Evolutionary conservation across 108 stramenopile genomes (phyloP).

Genomic region (Cyclostephanos invisitatus): DNA sequence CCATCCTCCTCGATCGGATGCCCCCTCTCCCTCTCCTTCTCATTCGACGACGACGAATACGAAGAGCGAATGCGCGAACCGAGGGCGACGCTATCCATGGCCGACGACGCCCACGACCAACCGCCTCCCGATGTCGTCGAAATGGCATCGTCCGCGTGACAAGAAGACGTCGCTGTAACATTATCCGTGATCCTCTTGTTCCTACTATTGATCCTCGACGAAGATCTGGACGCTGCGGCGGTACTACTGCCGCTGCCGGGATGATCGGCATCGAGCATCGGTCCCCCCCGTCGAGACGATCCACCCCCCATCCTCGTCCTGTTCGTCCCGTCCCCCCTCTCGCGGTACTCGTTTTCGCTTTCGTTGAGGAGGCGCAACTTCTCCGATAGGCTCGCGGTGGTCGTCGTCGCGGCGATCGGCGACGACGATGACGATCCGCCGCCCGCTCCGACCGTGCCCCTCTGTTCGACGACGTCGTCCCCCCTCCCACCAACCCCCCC

Average conservation of each 20-base stretch:
- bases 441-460: too few species aligned
- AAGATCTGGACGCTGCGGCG: too few species aligned
- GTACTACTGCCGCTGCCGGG: too few species aligned
- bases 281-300: not conserved
- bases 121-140: not conserved
- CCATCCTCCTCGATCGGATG: too few species aligned
- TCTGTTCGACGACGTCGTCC: not conserved
- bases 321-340: not conserved
- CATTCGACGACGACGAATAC: too few species aligned
- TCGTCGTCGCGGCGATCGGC: too few species aligned
- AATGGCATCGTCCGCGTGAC: not conserved
- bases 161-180: too few species aligned
- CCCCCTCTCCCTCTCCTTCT: too few species aligned
- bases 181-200: too few species aligned
- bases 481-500: not conserved
- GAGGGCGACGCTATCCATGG: not conserved
- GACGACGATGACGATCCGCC: too few species aligned
- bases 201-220: too few species aligned
- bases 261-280: slow-evolving; percentile 8
- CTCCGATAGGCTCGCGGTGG: slow-evolving; percentile 11
- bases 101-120: not conserved
- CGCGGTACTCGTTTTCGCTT: slow-evolving; percentile 1
- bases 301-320: not conserved
- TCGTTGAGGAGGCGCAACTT: slow-evolving; percentile 3
- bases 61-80: too few species aligned